Evolutionary conservation across 2,329 filamentous ascomycete species (phyloP).

Genomic region (Pezizomycotina sp.): DNA sequence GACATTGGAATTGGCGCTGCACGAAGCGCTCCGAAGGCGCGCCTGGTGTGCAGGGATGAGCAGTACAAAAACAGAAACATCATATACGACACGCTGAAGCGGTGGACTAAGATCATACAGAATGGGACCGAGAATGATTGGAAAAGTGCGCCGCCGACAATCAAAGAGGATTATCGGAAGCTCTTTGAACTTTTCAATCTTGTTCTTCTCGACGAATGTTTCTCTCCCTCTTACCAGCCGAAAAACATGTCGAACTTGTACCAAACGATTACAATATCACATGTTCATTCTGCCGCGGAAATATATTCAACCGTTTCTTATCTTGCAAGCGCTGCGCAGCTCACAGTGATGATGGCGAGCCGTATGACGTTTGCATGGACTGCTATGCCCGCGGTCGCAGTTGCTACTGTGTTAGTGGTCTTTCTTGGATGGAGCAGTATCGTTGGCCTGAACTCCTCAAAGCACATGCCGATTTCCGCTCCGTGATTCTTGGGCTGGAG

Average conservation of each 20-base stretch:
- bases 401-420: constrained; percentile 68
- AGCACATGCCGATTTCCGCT: constrained; percentile 70
- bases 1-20: constrained; percentile 69
- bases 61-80: constrained; percentile 99
- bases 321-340: constrained; percentile 72
- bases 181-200: constrained; percentile 64
- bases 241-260: constrained; percentile 46
- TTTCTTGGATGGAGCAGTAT: constrained; percentile 90
- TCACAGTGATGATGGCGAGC: constrained; percentile 55
- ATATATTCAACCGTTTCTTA: constrained; percentile 93
- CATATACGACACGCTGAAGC: constrained; percentile 68
- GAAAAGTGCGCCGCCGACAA: constrained; percentile 7
- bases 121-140: constrained; percentile 11
- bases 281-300: constrained; percentile 87
- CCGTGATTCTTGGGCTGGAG: constrained; percentile 57
- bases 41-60: constrained; percentile 87
- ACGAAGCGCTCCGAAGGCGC: constrained; percentile 78
- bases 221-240: constrained; percentile 42
- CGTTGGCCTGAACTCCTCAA: constrained; percentile 59
- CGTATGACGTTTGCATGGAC: constrained; percentile 95
- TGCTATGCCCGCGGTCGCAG: constrained; percentile 96
- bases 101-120: constrained; percentile 46
- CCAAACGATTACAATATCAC: constrained; percentile 82
- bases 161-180: constrained; percentile 58
- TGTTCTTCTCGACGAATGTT: constrained; percentile 73